phyloP scores from a whole-genome alignment of 2,329 filamentous ascomycete species.

The Nigrospora osmanthi region DNA sequence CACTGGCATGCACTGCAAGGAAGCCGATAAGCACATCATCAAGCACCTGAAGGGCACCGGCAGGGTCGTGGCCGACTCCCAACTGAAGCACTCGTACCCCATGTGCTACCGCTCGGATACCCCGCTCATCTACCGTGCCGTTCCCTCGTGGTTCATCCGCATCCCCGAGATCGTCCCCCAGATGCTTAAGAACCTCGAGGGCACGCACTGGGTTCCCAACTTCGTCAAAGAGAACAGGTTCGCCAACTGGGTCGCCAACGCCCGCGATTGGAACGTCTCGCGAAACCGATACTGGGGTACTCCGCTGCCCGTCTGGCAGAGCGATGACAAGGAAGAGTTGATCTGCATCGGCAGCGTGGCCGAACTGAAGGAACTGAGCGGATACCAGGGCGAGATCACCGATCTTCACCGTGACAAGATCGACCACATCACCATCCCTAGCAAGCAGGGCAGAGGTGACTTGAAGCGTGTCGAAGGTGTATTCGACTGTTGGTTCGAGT shows the following conservation, averaged over 20 bases:
- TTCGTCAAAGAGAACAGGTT: constrained; percentile 91
- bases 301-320: constrained; percentile 85
- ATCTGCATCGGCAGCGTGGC: constrained; percentile 79
- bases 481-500: constrained; percentile 97
- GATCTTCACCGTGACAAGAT: constrained; percentile 92
- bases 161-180: constrained; percentile 75
- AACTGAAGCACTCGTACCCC: constrained; percentile 85
- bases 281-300: constrained; percentile 95
- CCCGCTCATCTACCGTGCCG: constrained; percentile 84
- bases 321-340: constrained; percentile 78
- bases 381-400: constrained; percentile 73
- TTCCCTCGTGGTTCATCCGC: constrained; percentile 92
- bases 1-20: constrained; percentile 81
- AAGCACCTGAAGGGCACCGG: constrained; percentile 74
- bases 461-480: constrained; percentile 78
- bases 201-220: constrained; percentile 84
- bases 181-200: constrained; percentile 85
- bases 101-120: constrained; percentile 96
- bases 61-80: constrained; percentile 74
- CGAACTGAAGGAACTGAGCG: constrained; percentile 78
- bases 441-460: constrained; percentile 77
- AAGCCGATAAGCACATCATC: constrained; percentile 87
- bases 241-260: constrained; percentile 83
- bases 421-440: constrained; percentile 89
- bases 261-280: constrained; percentile 92